Percentiles rank a stretch among this genome's conserved stretches.
Evolutionary conservation across 2,329 filamentous ascomycete species (phyloP).

Genomic region (Cadophora sp.): DNA sequence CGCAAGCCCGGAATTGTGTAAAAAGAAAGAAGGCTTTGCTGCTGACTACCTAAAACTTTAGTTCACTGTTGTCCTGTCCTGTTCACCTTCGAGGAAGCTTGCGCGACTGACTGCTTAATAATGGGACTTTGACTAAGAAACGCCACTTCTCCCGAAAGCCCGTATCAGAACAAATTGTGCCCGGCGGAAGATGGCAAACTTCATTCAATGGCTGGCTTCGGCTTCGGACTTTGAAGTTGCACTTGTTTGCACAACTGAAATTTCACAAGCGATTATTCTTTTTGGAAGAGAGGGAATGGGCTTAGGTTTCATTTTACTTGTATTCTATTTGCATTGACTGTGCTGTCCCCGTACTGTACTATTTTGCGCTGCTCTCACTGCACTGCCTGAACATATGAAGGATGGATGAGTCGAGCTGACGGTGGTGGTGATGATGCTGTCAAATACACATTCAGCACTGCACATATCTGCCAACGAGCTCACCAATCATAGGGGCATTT

Average conservation of each 20-base stretch:
- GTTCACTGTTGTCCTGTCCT: not conserved
- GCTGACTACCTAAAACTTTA: not conserved
- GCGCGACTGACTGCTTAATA: conserved; percentile 15
- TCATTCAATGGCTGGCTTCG: too few relatives aligned
- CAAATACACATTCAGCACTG: conserved; percentile 8
- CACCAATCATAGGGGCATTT: conserved; percentile 12
- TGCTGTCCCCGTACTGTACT: conserved; percentile 5
- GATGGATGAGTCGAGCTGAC: conserved; percentile 20
- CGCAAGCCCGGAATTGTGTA: not conserved
- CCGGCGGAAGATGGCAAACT: not conserved
- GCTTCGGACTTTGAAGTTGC: conserved; percentile 10
- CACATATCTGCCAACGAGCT: conserved; percentile 3
- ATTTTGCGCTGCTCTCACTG: not conserved
- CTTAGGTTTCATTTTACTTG: not conserved
- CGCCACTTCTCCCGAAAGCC: conserved; percentile 14
- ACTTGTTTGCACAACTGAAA: not conserved
- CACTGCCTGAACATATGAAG: conserved; percentile 7
- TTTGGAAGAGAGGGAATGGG: not conserved
- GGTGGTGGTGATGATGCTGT: not conserved
- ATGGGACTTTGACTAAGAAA: not conserved
- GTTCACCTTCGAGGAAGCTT: not conserved
- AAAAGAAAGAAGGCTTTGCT: not conserved
- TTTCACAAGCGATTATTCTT: not conserved
- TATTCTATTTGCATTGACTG: not conserved
- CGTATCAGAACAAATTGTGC: conserved; percentile 9